Conservation (phyloP, 164 flowering plant genomes). For the Aristolochia contorta region DNA sequence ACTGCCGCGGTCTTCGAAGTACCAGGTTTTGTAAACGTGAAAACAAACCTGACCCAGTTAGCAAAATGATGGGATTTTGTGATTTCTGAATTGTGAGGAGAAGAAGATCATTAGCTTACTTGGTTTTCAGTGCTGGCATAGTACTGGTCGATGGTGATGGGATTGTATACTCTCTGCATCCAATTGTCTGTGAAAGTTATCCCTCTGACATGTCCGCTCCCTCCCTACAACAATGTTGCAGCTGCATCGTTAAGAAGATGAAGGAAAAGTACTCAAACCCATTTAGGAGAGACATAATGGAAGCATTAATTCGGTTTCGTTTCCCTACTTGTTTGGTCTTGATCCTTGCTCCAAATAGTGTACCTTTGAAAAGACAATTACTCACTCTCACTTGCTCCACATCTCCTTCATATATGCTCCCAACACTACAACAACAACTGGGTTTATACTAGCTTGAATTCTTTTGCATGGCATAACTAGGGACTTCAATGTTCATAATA, state of each 20-base stretch:
- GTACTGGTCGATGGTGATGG: not conserved
- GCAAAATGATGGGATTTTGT: not conserved
- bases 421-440: not conserved
- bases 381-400: not conserved
- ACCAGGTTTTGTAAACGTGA: not conserved
- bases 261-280: not conserved
- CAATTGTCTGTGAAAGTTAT: not conserved
- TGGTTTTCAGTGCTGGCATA: not conserved
- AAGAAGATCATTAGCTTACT: not conserved
- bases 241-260: not conserved
- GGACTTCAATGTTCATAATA: not conserved
- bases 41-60: not conserved
- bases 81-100: not conserved
- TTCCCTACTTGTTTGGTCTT: not conserved
- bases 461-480: not conserved
- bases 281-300: not conserved
- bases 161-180: not conserved
- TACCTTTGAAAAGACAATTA: not conserved
- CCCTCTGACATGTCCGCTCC: not conserved
- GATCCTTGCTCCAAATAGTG: not conserved
- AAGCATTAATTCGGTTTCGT: not conserved
- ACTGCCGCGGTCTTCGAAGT: conserved; percentile 22
- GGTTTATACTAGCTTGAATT: too few species aligned
- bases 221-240: not conserved
- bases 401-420: not conserved